These are phyloP conservation scores for Podospora conica DNA, from an alignment of 495 filamentous ascomycete genomes.

Conservation along the genomic window DNA sequence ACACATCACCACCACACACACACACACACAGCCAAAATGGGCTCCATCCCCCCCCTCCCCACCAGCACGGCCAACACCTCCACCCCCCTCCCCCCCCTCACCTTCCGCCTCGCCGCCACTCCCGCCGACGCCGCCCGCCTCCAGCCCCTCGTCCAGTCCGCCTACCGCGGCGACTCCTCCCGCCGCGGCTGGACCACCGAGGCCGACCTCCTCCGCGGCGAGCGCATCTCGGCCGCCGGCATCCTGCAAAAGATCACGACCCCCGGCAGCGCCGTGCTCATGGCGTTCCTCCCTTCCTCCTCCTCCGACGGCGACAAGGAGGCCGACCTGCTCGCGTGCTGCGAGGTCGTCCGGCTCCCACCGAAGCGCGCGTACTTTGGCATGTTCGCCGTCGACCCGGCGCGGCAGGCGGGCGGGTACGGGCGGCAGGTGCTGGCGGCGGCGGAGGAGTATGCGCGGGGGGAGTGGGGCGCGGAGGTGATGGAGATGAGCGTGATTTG, in stretches of 20 bases:
- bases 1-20: background rate
- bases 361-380: conserved; percentile 31
- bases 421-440: conserved; percentile 35
- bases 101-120: conserved; percentile 4
- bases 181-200: conserved; percentile 37
- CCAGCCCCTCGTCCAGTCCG: conserved; percentile 32
- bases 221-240: conserved; percentile 24
- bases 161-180: conserved; percentile 38
- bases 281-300: conserved; percentile 15
- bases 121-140: background rate
- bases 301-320: background rate
- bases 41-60: background rate
- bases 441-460: conserved; percentile 34
- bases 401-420: conserved; percentile 33
- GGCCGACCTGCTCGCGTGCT: conserved; percentile 28
- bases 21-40: background rate
- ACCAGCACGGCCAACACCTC: background rate
- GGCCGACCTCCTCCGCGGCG: conserved; percentile 28
- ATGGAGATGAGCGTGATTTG: conserved; percentile 38
- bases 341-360: conserved; percentile 24
- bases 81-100: background rate
- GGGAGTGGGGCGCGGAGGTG: conserved; percentile 25
- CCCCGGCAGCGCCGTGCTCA: conserved; percentile 31
- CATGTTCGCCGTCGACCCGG: conserved; percentile 37
- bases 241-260: conserved; percentile 36